A percentile compares a stretch with the other conserved stretches of the same genome.
These are phyloP conservation scores for Fagopyrum tataricum DNA, from an alignment of 148 eudicot genomes.

Conservation along the genomic window DNA sequence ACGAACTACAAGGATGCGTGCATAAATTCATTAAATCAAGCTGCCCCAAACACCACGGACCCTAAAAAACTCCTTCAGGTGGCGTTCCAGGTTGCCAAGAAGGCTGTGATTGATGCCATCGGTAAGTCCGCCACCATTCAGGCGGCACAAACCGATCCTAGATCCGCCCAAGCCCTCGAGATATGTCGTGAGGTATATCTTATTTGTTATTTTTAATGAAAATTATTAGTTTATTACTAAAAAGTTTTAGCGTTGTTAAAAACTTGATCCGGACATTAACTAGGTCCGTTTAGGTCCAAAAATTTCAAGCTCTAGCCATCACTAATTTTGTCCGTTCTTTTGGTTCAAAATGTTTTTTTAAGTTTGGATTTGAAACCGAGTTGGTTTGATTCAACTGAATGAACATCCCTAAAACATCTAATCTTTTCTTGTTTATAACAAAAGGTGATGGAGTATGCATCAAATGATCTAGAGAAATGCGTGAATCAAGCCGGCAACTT, in stretches of 20 bases:
- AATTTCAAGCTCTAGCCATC: no score
- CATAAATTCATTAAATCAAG: constrained; percentile 20
- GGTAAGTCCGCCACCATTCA: constrained; percentile 28
- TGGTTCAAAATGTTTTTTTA: no score
- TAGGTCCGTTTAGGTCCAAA: no score
- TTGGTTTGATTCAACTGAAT: no score
- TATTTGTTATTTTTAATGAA: neutral
- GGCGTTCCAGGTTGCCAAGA: constrained; percentile 29
- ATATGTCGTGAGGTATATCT: constrained; percentile 23
- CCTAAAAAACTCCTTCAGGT: constrained; percentile 36
- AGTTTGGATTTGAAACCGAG: no score
- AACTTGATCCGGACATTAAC: no score
- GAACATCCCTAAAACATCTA: neutral
- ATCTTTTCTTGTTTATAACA: neutral
- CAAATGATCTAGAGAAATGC: constrained; percentile 35
- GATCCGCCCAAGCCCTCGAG: constrained; percentile 28
- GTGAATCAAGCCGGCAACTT: constrained; percentile 18
- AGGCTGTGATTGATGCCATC: constrained; percentile 24
- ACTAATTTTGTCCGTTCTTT: no score
- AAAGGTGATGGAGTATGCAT: constrained; percentile 34
- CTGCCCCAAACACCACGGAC: constrained; percentile 29
- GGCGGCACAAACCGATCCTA: constrained; percentile 34
- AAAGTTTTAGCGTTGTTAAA: no score
- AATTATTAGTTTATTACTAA: no score
- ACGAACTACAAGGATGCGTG: constrained; percentile 44